phyloP scores from a whole-genome alignment of 1,284 basidiomycete species.

The Sporisorium exsertum region DNA sequence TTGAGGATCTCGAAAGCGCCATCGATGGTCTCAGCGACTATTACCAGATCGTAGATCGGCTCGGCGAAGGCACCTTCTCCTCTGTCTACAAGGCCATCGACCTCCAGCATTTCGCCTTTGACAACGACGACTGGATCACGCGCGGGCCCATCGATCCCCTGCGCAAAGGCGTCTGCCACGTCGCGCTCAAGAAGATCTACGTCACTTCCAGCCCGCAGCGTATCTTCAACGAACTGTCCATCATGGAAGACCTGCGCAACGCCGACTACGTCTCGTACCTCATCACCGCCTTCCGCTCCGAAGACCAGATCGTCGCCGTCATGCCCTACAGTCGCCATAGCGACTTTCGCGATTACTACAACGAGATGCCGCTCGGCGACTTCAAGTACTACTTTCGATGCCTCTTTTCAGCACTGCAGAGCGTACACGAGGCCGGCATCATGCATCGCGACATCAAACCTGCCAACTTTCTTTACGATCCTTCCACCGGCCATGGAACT shows the following conservation, averaged over 20 bases:
- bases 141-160: conserved; percentile 41
- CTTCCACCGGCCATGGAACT: conserved; percentile 83
- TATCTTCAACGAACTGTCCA: conserved; percentile 93
- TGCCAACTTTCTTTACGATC: conserved; percentile 96
- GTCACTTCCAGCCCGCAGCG: conserved; percentile 93
- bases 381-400: conserved; percentile 90
- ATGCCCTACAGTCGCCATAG: conserved; percentile 94
- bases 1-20: conserved; percentile 78
- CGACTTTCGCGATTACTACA: conserved; percentile 91
- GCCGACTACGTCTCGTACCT: conserved; percentile 75
- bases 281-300: conserved; percentile 90
- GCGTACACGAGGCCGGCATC: conserved; percentile 87
- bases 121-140: conserved; percentile 81
- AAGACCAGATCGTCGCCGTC: conserved; percentile 92
- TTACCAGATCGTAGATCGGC: conserved; percentile 87
- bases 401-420: conserved; percentile 88
- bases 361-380: conserved; percentile 77
- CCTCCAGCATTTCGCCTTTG: conserved; percentile 79
- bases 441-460: conserved; percentile 99
- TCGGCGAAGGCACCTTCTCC: conserved; percentile 97
- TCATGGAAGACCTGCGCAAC: conserved; percentile 79
- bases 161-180: conserved; percentile 74
- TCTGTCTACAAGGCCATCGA: conserved; percentile 98
- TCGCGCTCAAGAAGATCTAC: conserved; percentile 96
- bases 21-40: conserved; percentile 75